A percentile compares a stretch with the other conserved stretches of the same genome.
phyloP scores from a whole-genome alignment of 2,329 filamentous ascomycete species.

The Coccinonectria pachysandricola region DNA sequence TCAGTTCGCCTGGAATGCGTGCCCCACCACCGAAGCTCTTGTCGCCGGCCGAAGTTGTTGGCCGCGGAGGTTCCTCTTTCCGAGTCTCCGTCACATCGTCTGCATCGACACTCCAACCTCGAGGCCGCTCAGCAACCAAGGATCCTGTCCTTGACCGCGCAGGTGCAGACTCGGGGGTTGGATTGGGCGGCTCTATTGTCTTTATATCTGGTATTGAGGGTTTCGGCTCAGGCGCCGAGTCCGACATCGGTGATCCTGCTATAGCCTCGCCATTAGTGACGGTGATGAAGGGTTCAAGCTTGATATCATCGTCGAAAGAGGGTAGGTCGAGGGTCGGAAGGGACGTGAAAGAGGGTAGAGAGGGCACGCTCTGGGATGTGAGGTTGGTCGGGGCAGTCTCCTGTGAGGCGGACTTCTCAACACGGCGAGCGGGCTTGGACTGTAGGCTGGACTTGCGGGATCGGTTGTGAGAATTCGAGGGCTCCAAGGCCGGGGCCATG shows the following conservation, averaged over 20 bases:
- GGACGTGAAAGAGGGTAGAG: conserved; percentile 8
- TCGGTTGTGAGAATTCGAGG: conserved; percentile 21
- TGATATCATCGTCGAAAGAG: conserved; percentile 39
- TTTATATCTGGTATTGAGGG: background rate
- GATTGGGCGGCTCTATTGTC: conserved; percentile 1
- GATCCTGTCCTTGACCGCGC: conserved; percentile 32
- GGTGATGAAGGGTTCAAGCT: conserved; percentile 37
- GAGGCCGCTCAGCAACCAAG: conserved; percentile 37
- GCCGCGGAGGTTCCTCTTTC: conserved; percentile 13
- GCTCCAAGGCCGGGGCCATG: conserved; percentile 29
- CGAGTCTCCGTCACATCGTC: conserved; percentile 26
- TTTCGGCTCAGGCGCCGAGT: conserved; percentile 4
- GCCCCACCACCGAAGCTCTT: conserved; percentile 10
- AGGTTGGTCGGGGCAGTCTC: conserved; percentile 10
- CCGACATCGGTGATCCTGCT: conserved; percentile 1
- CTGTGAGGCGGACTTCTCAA: conserved; percentile 13
- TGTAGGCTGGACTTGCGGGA: conserved; percentile 25
- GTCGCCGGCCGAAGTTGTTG: conserved; percentile 18
- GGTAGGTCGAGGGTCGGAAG: conserved; percentile 40
- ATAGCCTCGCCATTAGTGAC: conserved; percentile 18
- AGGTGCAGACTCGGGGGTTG: conserved; percentile 7
- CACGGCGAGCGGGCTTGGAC: conserved; percentile 14
- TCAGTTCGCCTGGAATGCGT: conserved; percentile 12
- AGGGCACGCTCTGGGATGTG: conserved; percentile 10
- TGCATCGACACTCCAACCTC: conserved; percentile 42